Evolutionary conservation across 331 rosid species (phyloP).

Genomic region (Pyrus hybrid): DNA sequence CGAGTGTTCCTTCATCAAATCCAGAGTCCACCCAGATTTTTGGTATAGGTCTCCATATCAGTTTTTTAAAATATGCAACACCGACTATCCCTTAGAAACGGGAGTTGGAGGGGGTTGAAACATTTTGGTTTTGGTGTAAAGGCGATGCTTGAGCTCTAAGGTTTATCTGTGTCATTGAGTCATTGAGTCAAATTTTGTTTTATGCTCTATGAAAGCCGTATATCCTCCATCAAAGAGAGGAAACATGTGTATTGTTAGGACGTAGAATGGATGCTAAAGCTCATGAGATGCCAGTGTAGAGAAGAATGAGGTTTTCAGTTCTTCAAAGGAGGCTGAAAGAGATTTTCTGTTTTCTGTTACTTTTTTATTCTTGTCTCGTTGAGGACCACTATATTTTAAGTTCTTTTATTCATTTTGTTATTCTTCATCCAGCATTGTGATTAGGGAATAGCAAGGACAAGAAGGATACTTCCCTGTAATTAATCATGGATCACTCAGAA

Average conservation of each 20-base stretch:
- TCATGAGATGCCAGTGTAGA: no score
- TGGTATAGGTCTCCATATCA: neutral
- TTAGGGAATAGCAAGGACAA: slow-evolving; percentile 18
- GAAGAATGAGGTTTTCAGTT: no score
- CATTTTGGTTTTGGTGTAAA: neutral
- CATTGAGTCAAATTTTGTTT: no score
- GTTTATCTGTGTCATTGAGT: no score
- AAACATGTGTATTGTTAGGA: no score
- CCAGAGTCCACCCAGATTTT: neutral
- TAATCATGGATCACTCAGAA: slow-evolving; percentile 62
- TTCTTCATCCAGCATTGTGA: slow-evolving; percentile 22
- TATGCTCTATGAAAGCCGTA: no score
- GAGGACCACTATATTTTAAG: neutral
- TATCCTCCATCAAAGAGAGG: no score
- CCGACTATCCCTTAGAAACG: neutral
- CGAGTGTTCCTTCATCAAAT: neutral
- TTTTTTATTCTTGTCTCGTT: neutral
- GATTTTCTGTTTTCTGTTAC: neutral
- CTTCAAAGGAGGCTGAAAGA: neutral
- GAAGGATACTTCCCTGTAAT: slow-evolving; percentile 8
- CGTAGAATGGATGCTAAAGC: no score
- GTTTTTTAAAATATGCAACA: neutral
- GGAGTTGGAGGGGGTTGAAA: neutral
- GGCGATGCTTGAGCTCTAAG: no score
- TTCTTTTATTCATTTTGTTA: neutral